phyloP scores from a whole-genome alignment of 768 basidiomycete genomes.

The Boletus tomentosulus region DNA sequence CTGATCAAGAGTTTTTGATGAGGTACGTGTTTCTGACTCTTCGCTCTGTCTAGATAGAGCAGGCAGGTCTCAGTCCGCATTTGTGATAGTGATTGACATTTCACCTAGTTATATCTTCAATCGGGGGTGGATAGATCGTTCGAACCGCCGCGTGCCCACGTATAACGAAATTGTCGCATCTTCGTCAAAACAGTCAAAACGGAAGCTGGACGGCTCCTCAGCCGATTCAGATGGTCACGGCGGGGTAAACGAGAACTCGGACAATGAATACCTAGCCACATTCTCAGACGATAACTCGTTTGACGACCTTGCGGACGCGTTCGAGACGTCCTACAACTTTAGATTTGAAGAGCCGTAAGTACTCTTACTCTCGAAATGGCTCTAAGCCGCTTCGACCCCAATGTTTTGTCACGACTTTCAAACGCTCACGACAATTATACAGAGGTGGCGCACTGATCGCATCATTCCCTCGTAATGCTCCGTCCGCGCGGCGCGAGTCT shows the following conservation, averaged over 20 bases:
- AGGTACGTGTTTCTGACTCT: slow-evolving; percentile 51
- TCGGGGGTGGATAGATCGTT: slow-evolving; percentile 93
- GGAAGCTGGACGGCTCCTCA: slow-evolving; percentile 14
- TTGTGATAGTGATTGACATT: neutral
- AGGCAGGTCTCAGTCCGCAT: no score
- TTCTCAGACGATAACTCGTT: slow-evolving; percentile 68
- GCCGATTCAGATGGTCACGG: slow-evolving; percentile 15
- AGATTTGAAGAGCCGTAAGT: slow-evolving; percentile 94
- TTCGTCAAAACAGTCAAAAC: slow-evolving; percentile 26
- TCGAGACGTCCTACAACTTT: slow-evolving; percentile 97
- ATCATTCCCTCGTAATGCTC: slow-evolving; percentile 72
- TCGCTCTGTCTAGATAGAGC: neutral
- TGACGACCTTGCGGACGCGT: slow-evolving; percentile 86
- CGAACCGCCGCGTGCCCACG: slow-evolving; percentile 71
- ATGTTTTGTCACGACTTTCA: neutral
- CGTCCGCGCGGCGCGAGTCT: slow-evolving; percentile 68
- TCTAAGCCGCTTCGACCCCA: no score
- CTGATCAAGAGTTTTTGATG: slow-evolving; percentile 84
- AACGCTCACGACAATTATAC: neutral
- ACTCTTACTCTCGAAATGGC: neutral
- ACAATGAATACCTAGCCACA: slow-evolving; percentile 30
- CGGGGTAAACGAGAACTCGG: slow-evolving; percentile 4
- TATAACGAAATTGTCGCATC: slow-evolving; percentile 71
- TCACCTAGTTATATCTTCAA: slow-evolving; percentile 84
- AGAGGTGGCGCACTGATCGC: slow-evolving; percentile 65